These are phyloP conservation scores for Nitzschia sp. DNA, from an alignment of 108 stramenopile species.

Conservation along the genomic window DNA sequence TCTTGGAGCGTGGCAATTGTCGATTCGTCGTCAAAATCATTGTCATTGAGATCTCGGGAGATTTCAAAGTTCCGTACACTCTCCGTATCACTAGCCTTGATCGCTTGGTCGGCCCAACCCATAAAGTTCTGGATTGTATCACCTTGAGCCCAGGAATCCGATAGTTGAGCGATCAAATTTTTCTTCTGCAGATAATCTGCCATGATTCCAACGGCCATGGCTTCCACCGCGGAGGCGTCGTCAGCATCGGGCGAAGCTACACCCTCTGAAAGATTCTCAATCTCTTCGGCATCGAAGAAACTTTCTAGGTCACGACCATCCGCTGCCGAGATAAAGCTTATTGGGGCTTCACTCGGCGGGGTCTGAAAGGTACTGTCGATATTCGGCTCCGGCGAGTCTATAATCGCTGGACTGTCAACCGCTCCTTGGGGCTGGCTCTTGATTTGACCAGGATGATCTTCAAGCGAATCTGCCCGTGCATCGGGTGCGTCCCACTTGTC, in stretches of 20 bases:
- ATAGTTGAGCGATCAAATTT: neutral
- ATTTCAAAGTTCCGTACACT: constrained; percentile 25
- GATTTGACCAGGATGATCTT: neutral
- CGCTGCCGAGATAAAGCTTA: neutral
- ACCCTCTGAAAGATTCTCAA: neutral
- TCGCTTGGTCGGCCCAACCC: constrained; percentile 18
- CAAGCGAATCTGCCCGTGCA: neutral
- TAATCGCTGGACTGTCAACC: no score
- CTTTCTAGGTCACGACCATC: neutral
- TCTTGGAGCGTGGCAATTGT: constrained; percentile 37
- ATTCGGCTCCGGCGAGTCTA: no score
- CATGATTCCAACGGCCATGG: constrained; percentile 30
- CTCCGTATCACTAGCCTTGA: constrained; percentile 25
- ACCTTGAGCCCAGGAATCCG: constrained; percentile 13
- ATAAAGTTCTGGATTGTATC: constrained; percentile 23
- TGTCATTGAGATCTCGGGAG: constrained; percentile 13
- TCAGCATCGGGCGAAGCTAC: constrained; percentile 4
- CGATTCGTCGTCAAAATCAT: constrained; percentile 34
- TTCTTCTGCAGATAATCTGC: constrained; percentile 24
- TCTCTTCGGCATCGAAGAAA: constrained; percentile 7
- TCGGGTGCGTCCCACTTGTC: neutral
- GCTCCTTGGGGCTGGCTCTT: neutral
- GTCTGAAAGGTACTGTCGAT: no score
- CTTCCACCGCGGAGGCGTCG: constrained; percentile 29
- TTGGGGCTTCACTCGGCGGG: neutral